phyloP scores from a whole-genome alignment of 129 eudicot species.

The Ambrosia artemisiifolia region DNA sequence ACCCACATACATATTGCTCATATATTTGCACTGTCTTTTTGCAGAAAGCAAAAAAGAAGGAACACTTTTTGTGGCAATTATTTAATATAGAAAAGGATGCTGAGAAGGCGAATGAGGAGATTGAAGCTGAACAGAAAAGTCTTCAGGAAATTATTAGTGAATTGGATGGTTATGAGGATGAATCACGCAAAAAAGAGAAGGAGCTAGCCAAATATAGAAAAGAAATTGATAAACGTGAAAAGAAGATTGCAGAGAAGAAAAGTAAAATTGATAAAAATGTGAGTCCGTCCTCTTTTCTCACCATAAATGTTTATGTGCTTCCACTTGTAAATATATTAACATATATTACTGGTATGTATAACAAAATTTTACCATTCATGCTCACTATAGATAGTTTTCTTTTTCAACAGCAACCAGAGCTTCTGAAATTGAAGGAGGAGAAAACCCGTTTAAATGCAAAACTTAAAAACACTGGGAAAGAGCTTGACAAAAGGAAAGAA shows the following conservation, averaged over 20 bases:
- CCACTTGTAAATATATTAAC: background rate
- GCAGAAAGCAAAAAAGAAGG: slow-evolving; percentile 90
- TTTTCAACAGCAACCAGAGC: slow-evolving; percentile 81
- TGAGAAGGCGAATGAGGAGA: slow-evolving; percentile 70
- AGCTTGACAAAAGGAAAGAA: slow-evolving; percentile 76
- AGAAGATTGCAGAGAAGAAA: slow-evolving; percentile 76
- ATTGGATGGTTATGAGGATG: slow-evolving; percentile 66
- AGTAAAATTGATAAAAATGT: slow-evolving; percentile 75
- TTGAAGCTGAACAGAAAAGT: slow-evolving; percentile 68
- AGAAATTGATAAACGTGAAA: slow-evolving; percentile 76
- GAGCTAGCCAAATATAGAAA: slow-evolving; percentile 68
- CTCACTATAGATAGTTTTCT: slow-evolving; percentile 9
- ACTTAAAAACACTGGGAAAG: slow-evolving; percentile 78
- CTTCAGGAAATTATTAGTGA: slow-evolving; percentile 76
- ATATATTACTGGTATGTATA: background rate
- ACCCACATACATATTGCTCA: slow-evolving; percentile 1
- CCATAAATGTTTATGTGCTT: background rate
- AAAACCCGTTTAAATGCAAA: slow-evolving; percentile 63
- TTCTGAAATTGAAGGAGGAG: slow-evolving; percentile 78
- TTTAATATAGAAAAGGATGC: slow-evolving; percentile 74
- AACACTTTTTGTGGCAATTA: slow-evolving; percentile 90
- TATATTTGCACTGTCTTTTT: slow-evolving; percentile 13
- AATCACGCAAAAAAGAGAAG: slow-evolving; percentile 73
- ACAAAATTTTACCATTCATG: background rate
- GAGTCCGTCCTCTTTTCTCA: slow-evolving; percentile 21